Evolutionary conservation across 2,329 filamentous ascomycete species (phyloP), one percentile per base, ranked within the genome.

Genomic region (Akanthomyces uredinophilus): DNA sequence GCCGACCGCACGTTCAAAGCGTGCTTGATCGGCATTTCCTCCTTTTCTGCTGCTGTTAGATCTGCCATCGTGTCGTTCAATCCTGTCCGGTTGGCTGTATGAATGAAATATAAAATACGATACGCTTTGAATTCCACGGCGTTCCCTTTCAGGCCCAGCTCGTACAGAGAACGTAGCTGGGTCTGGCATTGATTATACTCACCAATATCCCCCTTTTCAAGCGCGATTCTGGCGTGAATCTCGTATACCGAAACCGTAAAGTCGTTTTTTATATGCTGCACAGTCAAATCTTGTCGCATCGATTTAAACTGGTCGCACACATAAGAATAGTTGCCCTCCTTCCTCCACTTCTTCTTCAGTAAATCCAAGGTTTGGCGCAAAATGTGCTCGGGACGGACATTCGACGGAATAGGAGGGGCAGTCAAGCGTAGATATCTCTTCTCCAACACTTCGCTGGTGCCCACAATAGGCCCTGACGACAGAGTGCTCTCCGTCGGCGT

Each of bases 141-240:
- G 76, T 93, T 92, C 71, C 94, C 95, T 73, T 91, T 91, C 74
- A 96, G 81, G 68, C 91, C 90, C 79, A 91, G 86, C 75, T 86
- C 86, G 78, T 99, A 98, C 71, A 99, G 81, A 67, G 90, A 92
- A 77, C 92, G 91, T 73, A 99, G 83, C 80, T 99, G 95, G 71
- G 95, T 98, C 82, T 99, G 95, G 78, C 95, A 99, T 84, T 99
- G 95, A 82, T 99, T 99, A 95, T 99, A 99, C 95, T 99, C 95
- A 99, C 95, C 94, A 81, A 98, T 86, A 82, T 99, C 95, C 79
- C 91, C 92, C 84, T 96, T 97, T 78, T 99, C 94, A 77, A 99
- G 83, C 68, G 95, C 95, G 78, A 99, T 98, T 64, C 95, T 89
- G 66, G 94, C 95, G 78, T 99, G 95, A 65, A 94, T 96, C 79